Conservation (phyloP, 164 flowering plant genomes). For the Euptelea pleiosperma region DNA sequence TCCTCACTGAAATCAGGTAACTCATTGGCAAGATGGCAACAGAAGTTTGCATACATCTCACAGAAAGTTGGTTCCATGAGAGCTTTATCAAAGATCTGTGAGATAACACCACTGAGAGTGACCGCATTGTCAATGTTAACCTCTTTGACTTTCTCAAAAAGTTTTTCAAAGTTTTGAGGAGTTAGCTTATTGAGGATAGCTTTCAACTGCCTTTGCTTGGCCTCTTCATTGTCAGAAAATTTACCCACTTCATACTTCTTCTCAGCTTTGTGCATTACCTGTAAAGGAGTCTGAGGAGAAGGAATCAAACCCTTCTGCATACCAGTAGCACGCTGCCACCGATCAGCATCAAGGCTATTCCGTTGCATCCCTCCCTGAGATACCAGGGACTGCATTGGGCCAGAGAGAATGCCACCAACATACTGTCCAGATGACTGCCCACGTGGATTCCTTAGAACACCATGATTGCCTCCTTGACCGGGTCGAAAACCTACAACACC, state of each 20-base stretch:
- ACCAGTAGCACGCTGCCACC: constrained; percentile 61
- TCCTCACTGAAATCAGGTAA: constrained; percentile 58
- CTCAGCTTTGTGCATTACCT: constrained; percentile 67
- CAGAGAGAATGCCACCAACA: constrained; percentile 56
- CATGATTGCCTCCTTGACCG: no score
- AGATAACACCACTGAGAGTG: constrained; percentile 60
- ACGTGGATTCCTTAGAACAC: constrained; percentile 57
- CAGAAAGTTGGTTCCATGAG: constrained; percentile 75
- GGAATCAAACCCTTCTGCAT: constrained; percentile 59
- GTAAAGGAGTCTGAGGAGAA: constrained; percentile 56
- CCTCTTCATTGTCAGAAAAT: constrained; percentile 55
- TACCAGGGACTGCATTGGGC: constrained; percentile 50
- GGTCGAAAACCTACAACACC: constrained; percentile 40
- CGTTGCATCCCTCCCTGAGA: constrained; percentile 52
- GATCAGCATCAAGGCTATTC: constrained; percentile 54
- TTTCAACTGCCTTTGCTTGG: constrained; percentile 66
- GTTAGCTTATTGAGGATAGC: constrained; percentile 68
- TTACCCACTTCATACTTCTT: constrained; percentile 72
- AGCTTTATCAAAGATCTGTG: constrained; percentile 79
- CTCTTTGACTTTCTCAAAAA: constrained; percentile 69
- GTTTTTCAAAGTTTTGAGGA: constrained; percentile 72
- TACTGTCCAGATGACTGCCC: constrained; percentile 44
- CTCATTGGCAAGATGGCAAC: constrained; percentile 48
- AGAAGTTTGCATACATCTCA: constrained; percentile 81
- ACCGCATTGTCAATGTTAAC: constrained; percentile 60